phyloP scores from a whole-genome alignment of 768 basidiomycete genomes.

The Mycena albidolilacea region DNA sequence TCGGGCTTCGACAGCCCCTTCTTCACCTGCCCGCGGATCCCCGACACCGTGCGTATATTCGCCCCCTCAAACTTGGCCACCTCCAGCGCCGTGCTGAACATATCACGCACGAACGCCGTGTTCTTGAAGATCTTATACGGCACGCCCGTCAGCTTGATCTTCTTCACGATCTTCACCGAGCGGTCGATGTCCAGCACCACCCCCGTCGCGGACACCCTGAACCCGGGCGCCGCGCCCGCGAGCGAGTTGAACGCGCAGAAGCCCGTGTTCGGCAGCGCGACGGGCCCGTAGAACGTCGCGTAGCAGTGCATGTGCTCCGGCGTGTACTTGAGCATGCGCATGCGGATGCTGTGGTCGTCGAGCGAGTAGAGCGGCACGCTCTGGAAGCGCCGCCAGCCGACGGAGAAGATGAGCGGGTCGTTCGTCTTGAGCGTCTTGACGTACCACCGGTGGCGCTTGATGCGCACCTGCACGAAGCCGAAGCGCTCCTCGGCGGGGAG shows the following conservation, averaged over 20 bases:
- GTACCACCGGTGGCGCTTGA: constrained; percentile 98
- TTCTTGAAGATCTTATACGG: constrained; percentile 99
- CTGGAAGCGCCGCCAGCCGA: constrained; percentile 99
- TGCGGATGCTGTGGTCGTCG: constrained; percentile 97
- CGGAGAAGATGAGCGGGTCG: constrained; percentile 94
- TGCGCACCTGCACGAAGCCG: constrained; percentile 93
- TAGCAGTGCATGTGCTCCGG: constrained; percentile 99
- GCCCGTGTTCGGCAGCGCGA: constrained; percentile 92
- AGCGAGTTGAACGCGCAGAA: constrained; percentile 98
- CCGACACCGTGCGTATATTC: constrained; percentile 95
- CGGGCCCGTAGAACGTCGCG: constrained; percentile 97
- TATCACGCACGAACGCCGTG: constrained; percentile 97
- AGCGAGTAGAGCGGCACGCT: constrained; percentile 94
- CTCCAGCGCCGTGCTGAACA: constrained; percentile 95
- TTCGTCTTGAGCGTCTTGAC: constrained; percentile 94
- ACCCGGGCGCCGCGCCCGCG: constrained; percentile 74
- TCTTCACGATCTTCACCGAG: constrained; percentile 97
- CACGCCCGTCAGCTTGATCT: constrained; percentile 94
- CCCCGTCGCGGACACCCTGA: constrained; percentile 93
- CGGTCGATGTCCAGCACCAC: constrained; percentile 95
- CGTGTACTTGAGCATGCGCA: constrained; percentile 99
- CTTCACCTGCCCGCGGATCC: constrained; percentile 97
- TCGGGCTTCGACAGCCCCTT: constrained; percentile 96
- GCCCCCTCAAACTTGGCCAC: constrained; percentile 99
- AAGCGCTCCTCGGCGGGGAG: constrained; percentile 92